Conservation (phyloP, 179 eudicot genomes). For the Vitellaria paradoxa region DNA sequence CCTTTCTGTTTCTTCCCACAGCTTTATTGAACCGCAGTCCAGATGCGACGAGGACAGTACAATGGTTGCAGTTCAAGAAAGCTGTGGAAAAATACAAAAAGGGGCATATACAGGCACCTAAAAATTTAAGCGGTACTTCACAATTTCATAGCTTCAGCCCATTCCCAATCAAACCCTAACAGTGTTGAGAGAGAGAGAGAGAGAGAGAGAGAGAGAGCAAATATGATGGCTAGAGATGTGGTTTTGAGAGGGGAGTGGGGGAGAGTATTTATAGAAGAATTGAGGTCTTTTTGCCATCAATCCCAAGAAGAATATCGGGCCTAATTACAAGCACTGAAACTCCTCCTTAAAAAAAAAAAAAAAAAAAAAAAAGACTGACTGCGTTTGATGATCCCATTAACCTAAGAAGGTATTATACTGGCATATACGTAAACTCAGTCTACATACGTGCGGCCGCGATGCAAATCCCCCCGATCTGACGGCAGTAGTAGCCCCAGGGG, state of each 20-base stretch:
- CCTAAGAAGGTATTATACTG: background rate
- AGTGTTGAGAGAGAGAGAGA: too few species aligned
- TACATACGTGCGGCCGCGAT: conserved; percentile 14
- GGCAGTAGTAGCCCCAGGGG: conserved; percentile 5
- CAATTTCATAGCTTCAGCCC: too few species aligned
- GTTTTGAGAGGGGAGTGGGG: conserved; percentile 29
- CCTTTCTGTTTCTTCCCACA: conserved; percentile 82
- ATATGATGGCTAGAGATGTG: background rate
- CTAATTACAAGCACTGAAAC: conserved; percentile 12
- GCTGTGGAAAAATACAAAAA: conserved; percentile 83
- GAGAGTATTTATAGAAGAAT: conserved; percentile 48
- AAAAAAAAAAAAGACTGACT: conserved; percentile 7
- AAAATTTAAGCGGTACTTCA: too few species aligned
- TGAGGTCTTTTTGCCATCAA: conserved; percentile 56
- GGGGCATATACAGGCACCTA: too few species aligned
- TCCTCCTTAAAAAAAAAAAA: too few species aligned
- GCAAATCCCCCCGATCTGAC: conserved; percentile 5
- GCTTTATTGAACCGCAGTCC: conserved; percentile 83
- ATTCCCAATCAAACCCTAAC: too few species aligned
- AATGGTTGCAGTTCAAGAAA: conserved; percentile 90
- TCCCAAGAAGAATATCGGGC: conserved; percentile 83
- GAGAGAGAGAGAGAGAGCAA: too few species aligned
- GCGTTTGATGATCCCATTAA: conserved; percentile 8
- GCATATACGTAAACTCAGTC: background rate
- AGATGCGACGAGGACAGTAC: background rate